A percentile compares a stretch with the other conserved stretches of the same genome.
These are phyloP conservation scores for Crithidia expoeki DNA, from an alignment of 208 protist species.

Conservation along the genomic window DNA sequence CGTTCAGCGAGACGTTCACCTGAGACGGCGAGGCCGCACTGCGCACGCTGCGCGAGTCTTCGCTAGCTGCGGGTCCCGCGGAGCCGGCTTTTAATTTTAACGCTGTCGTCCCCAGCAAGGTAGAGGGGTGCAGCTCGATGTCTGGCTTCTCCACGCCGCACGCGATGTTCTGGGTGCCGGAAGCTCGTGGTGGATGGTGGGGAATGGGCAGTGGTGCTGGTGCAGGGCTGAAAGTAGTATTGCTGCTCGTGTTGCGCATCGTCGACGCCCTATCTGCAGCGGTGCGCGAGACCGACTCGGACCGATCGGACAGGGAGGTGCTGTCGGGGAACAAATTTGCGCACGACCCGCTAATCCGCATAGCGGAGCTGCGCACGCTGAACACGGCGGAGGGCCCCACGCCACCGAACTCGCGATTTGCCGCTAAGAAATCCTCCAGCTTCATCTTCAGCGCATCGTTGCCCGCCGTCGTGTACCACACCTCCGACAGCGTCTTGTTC, in stretches of 20 bases:
- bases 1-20: slow-evolving; percentile 11
- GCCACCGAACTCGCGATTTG: slow-evolving; percentile 40
- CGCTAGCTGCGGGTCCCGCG: not conserved
- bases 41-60: not conserved
- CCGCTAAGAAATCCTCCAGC: slow-evolving; percentile 58
- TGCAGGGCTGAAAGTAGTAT: not conserved
- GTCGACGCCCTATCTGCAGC: not conserved
- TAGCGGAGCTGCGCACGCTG: slow-evolving; percentile 19
- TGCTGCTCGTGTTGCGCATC: slow-evolving; percentile 6
- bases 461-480: slow-evolving; percentile 52
- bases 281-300: slow-evolving; percentile 13
- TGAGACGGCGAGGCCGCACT: slow-evolving; percentile 17
- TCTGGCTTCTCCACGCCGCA: not conserved
- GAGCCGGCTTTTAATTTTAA: not conserved
- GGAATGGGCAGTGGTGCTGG: not conserved
- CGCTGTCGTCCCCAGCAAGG: slow-evolving; percentile 5
- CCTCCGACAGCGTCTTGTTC: slow-evolving; percentile 49
- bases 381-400: slow-evolving; percentile 13
- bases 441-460: slow-evolving; percentile 65
- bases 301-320: slow-evolving; percentile 12
- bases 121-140: not conserved
- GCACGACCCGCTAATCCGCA: slow-evolving; percentile 11
- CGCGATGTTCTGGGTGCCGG: not conserved
- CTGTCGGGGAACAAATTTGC: slow-evolving; percentile 23
- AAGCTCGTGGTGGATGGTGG: slow-evolving; percentile 5